Conservation (phyloP, 176 grass and related monocot species). For the Avena insularis region DNA sequence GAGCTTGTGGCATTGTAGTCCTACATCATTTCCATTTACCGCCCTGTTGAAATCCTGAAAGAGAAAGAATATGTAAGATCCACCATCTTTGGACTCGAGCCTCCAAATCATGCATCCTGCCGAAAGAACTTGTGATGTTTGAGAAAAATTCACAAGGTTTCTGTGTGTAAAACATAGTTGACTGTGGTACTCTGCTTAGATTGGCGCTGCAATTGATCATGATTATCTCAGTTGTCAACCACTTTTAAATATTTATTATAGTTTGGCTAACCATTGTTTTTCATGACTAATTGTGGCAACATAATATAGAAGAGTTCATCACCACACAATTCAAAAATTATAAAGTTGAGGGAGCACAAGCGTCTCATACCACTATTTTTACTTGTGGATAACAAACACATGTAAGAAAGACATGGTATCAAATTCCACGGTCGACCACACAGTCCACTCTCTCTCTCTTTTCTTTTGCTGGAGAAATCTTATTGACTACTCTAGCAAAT, state of each 20-base stretch:
- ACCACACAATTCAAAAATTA: background rate
- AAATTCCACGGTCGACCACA: background rate
- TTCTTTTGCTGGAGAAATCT: background rate
- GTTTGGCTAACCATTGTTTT: background rate
- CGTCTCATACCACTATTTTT: conserved; percentile 24
- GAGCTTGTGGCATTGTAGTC: background rate
- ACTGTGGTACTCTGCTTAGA: background rate
- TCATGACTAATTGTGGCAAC: background rate
- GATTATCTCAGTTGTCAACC: background rate
- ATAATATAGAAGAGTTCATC: background rate
- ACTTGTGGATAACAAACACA: conserved; percentile 1
- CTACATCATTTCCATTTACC: background rate
- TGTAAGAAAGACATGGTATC: background rate
- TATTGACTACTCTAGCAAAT: background rate
- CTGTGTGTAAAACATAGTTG: background rate
- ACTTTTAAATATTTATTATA: background rate
- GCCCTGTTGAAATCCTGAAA: background rate
- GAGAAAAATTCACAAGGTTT: background rate
- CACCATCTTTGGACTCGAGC: background rate
- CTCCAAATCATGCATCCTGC: background rate
- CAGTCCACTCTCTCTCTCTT: background rate
- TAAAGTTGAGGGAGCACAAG: background rate
- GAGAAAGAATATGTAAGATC: background rate
- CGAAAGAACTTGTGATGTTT: background rate
- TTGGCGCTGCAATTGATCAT: background rate